Evolutionary conservation across 2,329 filamentous ascomycete species (phyloP).

Genomic region (Penicillium sp.): DNA sequence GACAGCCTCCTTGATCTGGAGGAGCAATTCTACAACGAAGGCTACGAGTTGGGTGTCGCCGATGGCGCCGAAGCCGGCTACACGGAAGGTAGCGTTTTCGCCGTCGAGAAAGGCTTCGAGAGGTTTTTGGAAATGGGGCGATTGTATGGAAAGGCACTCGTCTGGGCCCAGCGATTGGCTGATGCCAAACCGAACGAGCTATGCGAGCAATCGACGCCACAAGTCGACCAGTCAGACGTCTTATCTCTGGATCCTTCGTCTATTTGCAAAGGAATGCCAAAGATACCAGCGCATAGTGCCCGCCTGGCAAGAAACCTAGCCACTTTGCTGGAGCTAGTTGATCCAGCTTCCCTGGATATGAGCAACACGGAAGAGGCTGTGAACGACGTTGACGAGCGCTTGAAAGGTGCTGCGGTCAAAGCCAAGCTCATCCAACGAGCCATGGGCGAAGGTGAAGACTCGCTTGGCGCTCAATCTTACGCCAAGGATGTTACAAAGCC

Average conservation of each 20-base stretch:
- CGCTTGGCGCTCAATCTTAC: slow-evolving; percentile 26
- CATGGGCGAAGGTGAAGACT: slow-evolving; percentile 48
- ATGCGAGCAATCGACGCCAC: slow-evolving; percentile 4
- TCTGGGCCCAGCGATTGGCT: slow-evolving; percentile 77
- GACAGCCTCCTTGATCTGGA: slow-evolving; percentile 60
- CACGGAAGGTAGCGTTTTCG: slow-evolving; percentile 85
- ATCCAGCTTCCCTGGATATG: slow-evolving; percentile 73
- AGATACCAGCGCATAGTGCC: slow-evolving; percentile 53
- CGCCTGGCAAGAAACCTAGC: slow-evolving; percentile 75
- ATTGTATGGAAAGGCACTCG: slow-evolving; percentile 71
- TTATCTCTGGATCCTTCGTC: slow-evolving; percentile 26
- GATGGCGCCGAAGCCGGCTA: slow-evolving; percentile 78
- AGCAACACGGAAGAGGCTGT: slow-evolving; percentile 87
- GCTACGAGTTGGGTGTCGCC: slow-evolving; percentile 69
- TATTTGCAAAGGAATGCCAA: slow-evolving; percentile 43
- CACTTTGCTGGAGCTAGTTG: slow-evolving; percentile 72
- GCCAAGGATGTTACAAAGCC: slow-evolving; percentile 29
- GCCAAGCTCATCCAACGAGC: slow-evolving; percentile 80
- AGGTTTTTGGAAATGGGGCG: slow-evolving; percentile 82
- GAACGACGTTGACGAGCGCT: slow-evolving; percentile 83
- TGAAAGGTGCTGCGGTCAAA: slow-evolving; percentile 81
- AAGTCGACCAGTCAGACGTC: slow-evolving; percentile 8
- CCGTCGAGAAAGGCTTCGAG: slow-evolving; percentile 88
- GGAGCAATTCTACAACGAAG: slow-evolving; percentile 75
- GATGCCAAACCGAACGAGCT: slow-evolving; percentile 21